Conservation (phyloP, 1,284 basidiomycete genomes). For the Schizopora paradoxa region DNA sequence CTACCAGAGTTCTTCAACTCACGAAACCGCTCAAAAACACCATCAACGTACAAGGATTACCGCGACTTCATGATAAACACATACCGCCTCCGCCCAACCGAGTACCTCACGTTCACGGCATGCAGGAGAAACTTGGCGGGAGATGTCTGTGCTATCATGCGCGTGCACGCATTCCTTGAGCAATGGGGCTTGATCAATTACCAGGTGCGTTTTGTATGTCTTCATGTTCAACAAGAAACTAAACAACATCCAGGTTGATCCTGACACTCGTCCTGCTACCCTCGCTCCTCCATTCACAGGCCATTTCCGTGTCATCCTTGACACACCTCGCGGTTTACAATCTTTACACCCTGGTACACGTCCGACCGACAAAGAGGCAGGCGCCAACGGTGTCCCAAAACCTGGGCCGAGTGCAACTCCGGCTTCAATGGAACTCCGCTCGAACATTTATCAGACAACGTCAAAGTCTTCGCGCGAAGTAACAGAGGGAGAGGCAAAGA, state of each 20-base stretch:
- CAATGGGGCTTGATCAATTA: conserved; percentile 99
- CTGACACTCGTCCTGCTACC: conserved; percentile 90
- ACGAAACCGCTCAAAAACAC: conserved; percentile 92
- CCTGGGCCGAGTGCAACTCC: conserved; percentile 42
- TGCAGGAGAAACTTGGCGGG: conserved; percentile 95
- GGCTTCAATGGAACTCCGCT: conserved; percentile 81
- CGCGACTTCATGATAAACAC: conserved; percentile 99
- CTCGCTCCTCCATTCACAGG: conserved; percentile 97
- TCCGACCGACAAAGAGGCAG: conserved; percentile 38
- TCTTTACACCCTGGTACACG: conserved; percentile 92
- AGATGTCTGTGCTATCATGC: conserved; percentile 98
- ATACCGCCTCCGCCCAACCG: conserved; percentile 88
- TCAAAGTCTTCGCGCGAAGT: conserved; percentile 73
- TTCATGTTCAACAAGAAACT: not conserved
- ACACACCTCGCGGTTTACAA: conserved; percentile 93
- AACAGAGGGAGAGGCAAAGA: conserved; percentile 57
- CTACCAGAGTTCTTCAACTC: conserved; percentile 99
- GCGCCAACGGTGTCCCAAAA: conserved; percentile 48
- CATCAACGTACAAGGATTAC: conserved; percentile 98
- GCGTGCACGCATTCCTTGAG: conserved; percentile 97
- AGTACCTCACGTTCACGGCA: conserved; percentile 97
- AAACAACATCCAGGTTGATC: conserved; percentile 72
- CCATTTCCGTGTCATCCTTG: conserved; percentile 95
- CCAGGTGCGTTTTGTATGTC: conserved; percentile 54
- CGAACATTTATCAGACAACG: conserved; percentile 84